Evolutionary conservation across 805 yeast species (phyloP).

Genomic region (Saccharomyces cerevisiae): DNA sequence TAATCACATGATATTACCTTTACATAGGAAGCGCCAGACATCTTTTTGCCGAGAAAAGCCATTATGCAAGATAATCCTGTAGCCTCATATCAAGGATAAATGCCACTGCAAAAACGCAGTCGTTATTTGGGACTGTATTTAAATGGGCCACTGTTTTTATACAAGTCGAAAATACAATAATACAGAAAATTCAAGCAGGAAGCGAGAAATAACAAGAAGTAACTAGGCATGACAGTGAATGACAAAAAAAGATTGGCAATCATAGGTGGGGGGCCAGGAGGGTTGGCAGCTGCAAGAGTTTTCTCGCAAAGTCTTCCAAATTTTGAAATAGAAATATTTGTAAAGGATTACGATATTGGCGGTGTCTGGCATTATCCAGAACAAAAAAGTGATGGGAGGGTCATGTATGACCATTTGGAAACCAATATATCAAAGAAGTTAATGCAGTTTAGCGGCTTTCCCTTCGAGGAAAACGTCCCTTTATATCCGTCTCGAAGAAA

Average conservation of each 20-base stretch:
- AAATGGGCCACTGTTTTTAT: neutral
- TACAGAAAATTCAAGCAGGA: neutral
- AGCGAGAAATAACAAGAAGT: neutral
- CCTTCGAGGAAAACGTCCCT: constrained; percentile 41
- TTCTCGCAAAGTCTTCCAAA: constrained; percentile 42
- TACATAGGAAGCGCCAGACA: neutral
- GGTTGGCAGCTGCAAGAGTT: constrained; percentile 59
- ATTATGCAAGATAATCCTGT: neutral
- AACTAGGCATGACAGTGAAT: constrained; percentile 2
- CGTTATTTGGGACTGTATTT: neutral
- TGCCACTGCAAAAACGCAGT: neutral
- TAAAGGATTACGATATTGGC: constrained; percentile 51
- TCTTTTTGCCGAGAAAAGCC: neutral
- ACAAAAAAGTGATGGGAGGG: constrained; percentile 18
- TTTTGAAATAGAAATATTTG: constrained; percentile 50
- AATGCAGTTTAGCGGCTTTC: constrained; percentile 56
- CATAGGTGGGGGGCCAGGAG: constrained; percentile 75
- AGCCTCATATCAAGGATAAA: neutral
- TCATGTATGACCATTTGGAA: constrained; percentile 59
- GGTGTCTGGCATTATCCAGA: constrained; percentile 68
- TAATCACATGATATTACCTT: neutral
- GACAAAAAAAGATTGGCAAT: constrained; percentile 42
- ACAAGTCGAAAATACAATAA: neutral
- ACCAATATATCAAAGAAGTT: constrained; percentile 58
- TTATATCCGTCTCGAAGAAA: constrained; percentile 53